These are phyloP conservation scores for Pascua guehoae DNA, from an alignment of 1,284 basidiomycete genomes.

Conservation along the genomic window DNA sequence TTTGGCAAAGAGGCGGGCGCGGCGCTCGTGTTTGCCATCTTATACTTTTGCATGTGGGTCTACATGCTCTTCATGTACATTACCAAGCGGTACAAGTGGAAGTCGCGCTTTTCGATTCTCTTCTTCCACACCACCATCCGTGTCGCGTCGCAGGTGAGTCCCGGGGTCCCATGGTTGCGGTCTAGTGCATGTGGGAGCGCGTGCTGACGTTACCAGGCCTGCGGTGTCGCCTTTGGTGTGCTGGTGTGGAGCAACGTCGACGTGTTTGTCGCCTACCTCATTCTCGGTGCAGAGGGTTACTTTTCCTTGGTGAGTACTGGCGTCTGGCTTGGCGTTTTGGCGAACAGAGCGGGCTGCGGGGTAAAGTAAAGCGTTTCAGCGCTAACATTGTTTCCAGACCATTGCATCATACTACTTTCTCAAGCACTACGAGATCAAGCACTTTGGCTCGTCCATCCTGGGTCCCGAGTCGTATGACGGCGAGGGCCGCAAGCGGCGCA, in stretches of 20 bases:
- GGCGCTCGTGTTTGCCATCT: constrained; percentile 17
- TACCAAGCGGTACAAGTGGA: constrained; percentile 13
- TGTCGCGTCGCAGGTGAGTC: constrained; percentile 12
- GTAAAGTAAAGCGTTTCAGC: too few relatives aligned
- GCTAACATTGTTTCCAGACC: too few relatives aligned
- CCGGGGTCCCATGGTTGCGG: too few relatives aligned
- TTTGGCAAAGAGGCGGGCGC: constrained; percentile 8
- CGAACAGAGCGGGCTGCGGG: too few relatives aligned
- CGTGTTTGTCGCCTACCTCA: constrained; percentile 25
- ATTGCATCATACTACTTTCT: constrained; percentile 21
- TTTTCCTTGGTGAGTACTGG: constrained; percentile 24
- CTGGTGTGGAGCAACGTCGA: constrained; percentile 14
- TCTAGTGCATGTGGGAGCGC: too few relatives aligned
- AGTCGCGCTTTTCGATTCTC: constrained; percentile 19
- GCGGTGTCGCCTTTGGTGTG: constrained; percentile 15
- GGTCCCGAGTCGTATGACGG: background rate
- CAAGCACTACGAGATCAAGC: constrained; percentile 12
- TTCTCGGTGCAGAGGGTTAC: constrained; percentile 34
- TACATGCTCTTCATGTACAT: constrained; percentile 21
- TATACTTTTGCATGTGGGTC: constrained; percentile 7
- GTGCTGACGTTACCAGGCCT: constrained; percentile 1
- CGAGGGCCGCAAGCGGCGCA: background rate
- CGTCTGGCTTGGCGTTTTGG: too few relatives aligned
- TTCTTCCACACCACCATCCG: constrained; percentile 17
- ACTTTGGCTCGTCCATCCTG: constrained; percentile 10